Percentiles rank a stretch among this genome's conserved stretches.
Evolutionary conservation across 495 filamentous ascomycete species (phyloP).

Genomic region (Trichocladium uniseriatum): DNA sequence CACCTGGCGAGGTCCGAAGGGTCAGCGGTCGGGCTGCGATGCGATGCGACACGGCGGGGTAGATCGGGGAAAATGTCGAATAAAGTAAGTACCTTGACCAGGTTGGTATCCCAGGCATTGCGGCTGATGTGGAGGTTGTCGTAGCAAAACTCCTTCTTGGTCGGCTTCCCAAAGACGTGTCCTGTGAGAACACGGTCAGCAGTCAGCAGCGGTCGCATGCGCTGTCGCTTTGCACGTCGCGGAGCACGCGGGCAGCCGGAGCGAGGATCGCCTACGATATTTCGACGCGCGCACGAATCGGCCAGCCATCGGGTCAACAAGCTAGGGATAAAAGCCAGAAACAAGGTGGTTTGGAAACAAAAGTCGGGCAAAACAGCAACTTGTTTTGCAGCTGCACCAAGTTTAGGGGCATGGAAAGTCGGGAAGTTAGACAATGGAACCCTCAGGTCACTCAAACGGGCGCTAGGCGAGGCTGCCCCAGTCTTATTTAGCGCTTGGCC

Average conservation of each 20-base stretch:
- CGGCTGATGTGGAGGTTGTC: slow-evolving; percentile 90
- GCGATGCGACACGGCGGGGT: neutral
- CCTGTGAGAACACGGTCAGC: slow-evolving; percentile 43
- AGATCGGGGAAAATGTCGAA: neutral
- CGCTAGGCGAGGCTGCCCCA: slow-evolving; percentile 3
- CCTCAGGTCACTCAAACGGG: neutral
- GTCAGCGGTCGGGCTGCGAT: slow-evolving; percentile 18
- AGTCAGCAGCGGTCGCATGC: slow-evolving; percentile 13
- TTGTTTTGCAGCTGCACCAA: neutral
- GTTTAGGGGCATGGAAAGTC: neutral
- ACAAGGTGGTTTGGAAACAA: neutral
- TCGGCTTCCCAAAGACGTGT: slow-evolving; percentile 93
- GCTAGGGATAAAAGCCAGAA: neutral
- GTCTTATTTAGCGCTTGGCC: too few species aligned
- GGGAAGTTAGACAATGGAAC: neutral
- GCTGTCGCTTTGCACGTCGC: slow-evolving; percentile 10
- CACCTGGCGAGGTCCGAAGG: slow-evolving; percentile 43
- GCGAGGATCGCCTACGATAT: slow-evolving; percentile 72
- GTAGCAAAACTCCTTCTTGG: slow-evolving; percentile 87
- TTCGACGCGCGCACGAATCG: slow-evolving; percentile 98
- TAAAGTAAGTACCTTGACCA: slow-evolving; percentile 80
- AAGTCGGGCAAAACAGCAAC: neutral
- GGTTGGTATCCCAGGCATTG: slow-evolving; percentile 98
- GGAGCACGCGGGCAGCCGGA: slow-evolving; percentile 13
- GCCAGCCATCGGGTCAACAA: slow-evolving; percentile 63